Base-by-base conservation (phyloP, 2,329 filamentous ascomycete genomes). In the Botryotinia globosa region DNA sequence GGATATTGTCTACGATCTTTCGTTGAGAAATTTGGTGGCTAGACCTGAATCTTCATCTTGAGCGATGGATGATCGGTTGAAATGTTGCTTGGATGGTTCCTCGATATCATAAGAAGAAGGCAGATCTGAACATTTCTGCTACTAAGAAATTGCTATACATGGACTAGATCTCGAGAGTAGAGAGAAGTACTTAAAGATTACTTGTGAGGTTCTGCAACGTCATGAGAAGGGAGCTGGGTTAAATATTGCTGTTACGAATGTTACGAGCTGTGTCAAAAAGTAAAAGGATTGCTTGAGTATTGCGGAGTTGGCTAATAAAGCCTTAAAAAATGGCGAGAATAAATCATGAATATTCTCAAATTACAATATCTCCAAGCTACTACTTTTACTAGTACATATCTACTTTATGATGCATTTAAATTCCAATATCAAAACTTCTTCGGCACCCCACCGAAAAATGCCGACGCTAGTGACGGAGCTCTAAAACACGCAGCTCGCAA, bases 1-100 rank as follows among this genome's bases (percentile, higher is more conserved):
- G 85, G 96, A 98, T 80, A 94, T 99, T 20, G 95, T 98, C 68
- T 99, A 99, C 80, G 96, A 99, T 81, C 84, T 99, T 72, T 95
- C 93, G 37, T 84, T 99, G 80, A 88, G 96, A 73, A 95, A 96
- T 68, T 82, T 98, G 80, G 86, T 97, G 66, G 89, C 91, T 54
- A 80, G 76, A 56, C 71, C 76, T 39, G 74, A 67, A 29, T 74
- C 20, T 34, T 39, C 54, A 45, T 58, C 56, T 67, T 62, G 63
- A 66, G 37, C 65, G 34, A n/a, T 54, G 37, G 44, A 48, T 69
- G 34, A 39, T 18, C 0, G 6, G 22, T 22, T 69, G 59, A 34
- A 58, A 45, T 45, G 37, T 64, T 73, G 66, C 45, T 69, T 14
- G 34, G 29, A 42, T 1, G 69, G 8, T 25, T 44, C 14, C 29